Conservation (phyloP, 2,329 filamentous ascomycete genomes). For the Lasiodiplodia citricola region DNA sequence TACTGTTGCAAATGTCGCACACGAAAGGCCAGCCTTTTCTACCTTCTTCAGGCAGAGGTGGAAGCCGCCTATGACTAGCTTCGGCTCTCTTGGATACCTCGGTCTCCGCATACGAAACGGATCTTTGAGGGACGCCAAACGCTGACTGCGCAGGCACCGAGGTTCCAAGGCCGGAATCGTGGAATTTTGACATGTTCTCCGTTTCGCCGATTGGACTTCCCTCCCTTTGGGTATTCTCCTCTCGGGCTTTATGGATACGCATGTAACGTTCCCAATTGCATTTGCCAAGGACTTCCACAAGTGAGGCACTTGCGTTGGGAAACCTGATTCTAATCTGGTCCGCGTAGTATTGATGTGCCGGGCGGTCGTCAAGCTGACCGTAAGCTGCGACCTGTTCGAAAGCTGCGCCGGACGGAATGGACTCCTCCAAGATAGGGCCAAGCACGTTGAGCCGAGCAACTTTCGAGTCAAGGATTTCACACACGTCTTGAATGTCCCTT, state of each 20-base stretch:
- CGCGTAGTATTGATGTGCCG: slow-evolving; percentile 32
- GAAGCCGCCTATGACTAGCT: slow-evolving; percentile 29
- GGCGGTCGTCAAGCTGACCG: slow-evolving; percentile 12
- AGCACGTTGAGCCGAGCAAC: slow-evolving; percentile 23
- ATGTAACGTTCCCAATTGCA: slow-evolving; percentile 34
- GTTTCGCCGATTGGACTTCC: not conserved
- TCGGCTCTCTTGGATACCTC: slow-evolving; percentile 30
- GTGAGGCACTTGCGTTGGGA: slow-evolving; percentile 25
- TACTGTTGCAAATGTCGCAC: slow-evolving; percentile 32
- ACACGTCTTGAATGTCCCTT: not conserved
- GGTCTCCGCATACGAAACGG: slow-evolving; percentile 31
- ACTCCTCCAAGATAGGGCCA: slow-evolving; percentile 24
- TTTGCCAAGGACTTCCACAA: slow-evolving; percentile 30
- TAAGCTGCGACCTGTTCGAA: slow-evolving; percentile 15
- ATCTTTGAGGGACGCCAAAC: not conserved
- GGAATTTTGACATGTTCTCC: slow-evolving; percentile 30
- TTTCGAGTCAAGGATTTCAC: slow-evolving; percentile 5
- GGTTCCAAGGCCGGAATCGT: slow-evolving; percentile 29
- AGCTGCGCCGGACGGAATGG: not conserved
- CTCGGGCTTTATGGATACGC: slow-evolving; percentile 31
- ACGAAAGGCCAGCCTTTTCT: slow-evolving; percentile 32
- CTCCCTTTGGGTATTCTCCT: slow-evolving; percentile 10
- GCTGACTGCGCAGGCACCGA: not conserved
- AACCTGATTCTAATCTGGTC: slow-evolving; percentile 31
- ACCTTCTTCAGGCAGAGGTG: slow-evolving; percentile 31